These are phyloP conservation scores for Trichoderma cornu-damae DNA, from an alignment of 2,329 filamentous ascomycete species.

Conservation along the genomic window DNA sequence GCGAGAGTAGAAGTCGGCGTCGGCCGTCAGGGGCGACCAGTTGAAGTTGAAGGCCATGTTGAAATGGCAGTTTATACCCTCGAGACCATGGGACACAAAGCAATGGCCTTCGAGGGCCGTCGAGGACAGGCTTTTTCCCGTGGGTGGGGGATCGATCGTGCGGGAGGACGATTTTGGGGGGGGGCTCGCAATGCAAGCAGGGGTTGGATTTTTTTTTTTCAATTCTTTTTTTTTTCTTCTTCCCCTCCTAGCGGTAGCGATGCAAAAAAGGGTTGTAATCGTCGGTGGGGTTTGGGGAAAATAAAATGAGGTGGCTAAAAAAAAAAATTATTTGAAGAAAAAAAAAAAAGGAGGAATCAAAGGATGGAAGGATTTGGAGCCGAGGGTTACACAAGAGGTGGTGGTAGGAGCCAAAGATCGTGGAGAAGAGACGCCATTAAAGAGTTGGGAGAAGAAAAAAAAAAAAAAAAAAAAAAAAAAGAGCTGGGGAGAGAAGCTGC, in stretches of 20 bases:
- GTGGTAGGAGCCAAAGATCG: slow-evolving; percentile 2
- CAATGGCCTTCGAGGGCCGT: slow-evolving; percentile 22
- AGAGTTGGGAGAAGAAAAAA: no score
- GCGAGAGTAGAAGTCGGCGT: slow-evolving; percentile 83
- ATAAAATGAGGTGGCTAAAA: neutral
- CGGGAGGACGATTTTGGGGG: slow-evolving; percentile 8
- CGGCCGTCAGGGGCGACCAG: slow-evolving; percentile 98
- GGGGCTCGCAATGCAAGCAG: slow-evolving; percentile 7
- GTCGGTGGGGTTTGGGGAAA: neutral
- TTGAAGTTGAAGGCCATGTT: slow-evolving; percentile 99
- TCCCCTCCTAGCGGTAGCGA: neutral
- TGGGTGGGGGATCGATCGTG: slow-evolving; percentile 11
- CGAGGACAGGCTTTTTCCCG: slow-evolving; percentile 7
- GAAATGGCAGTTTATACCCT: slow-evolving; percentile 41
- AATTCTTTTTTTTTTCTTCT: neutral
- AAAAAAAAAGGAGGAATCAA: neutral
- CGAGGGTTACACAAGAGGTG: slow-evolving; percentile 5
- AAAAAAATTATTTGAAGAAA: no score
- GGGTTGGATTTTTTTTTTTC: neutral
- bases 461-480: no score
- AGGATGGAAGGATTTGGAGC: neutral
- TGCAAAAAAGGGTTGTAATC: neutral
- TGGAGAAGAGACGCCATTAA: slow-evolving; percentile 19
- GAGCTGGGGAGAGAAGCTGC: slow-evolving; percentile 12
- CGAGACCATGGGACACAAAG: slow-evolving; percentile 31